Conservation (phyloP, 2,329 filamentous ascomycete species). For the Epicoccum sorghinum region DNA sequence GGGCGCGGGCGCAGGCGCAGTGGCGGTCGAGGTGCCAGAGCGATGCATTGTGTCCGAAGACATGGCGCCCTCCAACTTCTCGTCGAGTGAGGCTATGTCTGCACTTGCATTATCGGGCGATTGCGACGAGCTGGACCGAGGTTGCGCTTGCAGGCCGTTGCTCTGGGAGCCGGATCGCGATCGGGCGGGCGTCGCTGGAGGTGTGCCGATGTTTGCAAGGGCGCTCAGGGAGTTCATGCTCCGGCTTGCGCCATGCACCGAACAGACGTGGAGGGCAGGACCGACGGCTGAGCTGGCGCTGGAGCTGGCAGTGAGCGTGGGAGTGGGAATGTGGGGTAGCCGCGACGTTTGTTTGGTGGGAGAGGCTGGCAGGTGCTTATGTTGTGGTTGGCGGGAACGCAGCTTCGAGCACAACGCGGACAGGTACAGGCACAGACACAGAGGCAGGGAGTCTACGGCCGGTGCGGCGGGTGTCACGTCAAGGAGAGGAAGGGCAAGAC, state of each 20-base stretch:
- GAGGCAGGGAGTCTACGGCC: neutral
- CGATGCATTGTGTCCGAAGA: slow-evolving; percentile 22
- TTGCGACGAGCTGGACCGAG: slow-evolving; percentile 28
- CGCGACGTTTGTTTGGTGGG: slow-evolving; percentile 12
- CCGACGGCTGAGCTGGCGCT: no score
- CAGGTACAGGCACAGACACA: slow-evolving; percentile 2
- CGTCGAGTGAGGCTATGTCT: slow-evolving; percentile 28
- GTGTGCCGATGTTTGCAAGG: slow-evolving; percentile 75
- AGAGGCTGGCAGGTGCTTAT: slow-evolving; percentile 14
- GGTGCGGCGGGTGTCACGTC: slow-evolving; percentile 6
- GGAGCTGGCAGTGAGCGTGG: no score
- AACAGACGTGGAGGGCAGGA: neutral
- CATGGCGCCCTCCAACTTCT: slow-evolving; percentile 43
- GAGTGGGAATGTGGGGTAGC: slow-evolving; percentile 10
- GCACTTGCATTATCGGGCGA: slow-evolving; percentile 45
- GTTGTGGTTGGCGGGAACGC: slow-evolving; percentile 15
- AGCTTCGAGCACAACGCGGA: slow-evolving; percentile 5
- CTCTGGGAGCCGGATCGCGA: slow-evolving; percentile 62
- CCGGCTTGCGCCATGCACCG: slow-evolving; percentile 55
- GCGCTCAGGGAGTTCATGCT: slow-evolving; percentile 98
- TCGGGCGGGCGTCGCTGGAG: slow-evolving; percentile 56
- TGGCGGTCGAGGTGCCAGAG: slow-evolving; percentile 30
- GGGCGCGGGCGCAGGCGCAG: slow-evolving; percentile 34
- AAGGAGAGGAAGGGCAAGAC: slow-evolving; percentile 10
- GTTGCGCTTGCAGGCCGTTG: slow-evolving; percentile 47